phyloP scores from a whole-genome alignment of 2,329 filamentous ascomycete species.

The Aspergillus sp. region DNA sequence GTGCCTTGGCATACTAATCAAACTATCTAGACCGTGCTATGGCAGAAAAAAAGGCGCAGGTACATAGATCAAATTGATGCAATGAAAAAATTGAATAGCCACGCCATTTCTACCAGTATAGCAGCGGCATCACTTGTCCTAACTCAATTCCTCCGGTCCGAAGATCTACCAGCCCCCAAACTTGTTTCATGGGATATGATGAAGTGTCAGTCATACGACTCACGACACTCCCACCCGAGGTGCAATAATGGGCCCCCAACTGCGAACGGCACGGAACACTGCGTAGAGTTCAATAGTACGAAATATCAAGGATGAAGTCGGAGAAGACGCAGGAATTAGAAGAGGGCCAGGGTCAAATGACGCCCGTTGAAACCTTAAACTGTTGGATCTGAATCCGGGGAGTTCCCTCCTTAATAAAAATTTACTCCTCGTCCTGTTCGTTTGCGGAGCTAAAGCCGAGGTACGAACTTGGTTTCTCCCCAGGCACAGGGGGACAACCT shows the following conservation, averaged over 20 bases:
- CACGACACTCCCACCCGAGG: background rate
- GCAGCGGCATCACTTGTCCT: too few relatives aligned
- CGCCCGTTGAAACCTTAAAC: background rate
- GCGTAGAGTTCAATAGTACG: background rate
- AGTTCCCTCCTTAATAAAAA: too few relatives aligned
- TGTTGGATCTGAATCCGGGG: background rate
- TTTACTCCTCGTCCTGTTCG: too few relatives aligned
- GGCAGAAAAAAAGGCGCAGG: constrained; percentile 11
- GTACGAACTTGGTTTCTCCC: background rate
- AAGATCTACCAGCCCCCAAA: background rate
- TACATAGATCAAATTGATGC: constrained; percentile 20
- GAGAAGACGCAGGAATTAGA: background rate
- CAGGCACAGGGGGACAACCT: background rate
- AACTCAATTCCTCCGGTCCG: background rate
- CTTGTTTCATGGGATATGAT: background rate
- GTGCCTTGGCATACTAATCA: constrained; percentile 18
- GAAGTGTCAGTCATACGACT: background rate
- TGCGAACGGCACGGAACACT: background rate
- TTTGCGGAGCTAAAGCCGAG: background rate
- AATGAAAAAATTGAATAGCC: constrained; percentile 20
- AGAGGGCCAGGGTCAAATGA: background rate
- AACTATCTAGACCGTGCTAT: constrained; percentile 13
- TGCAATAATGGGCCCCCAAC: background rate
- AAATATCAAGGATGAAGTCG: background rate
- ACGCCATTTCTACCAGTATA: background rate